phyloP scores from a whole-genome alignment of 2,329 filamentous ascomycete species.

The Xylaria sp. region DNA sequence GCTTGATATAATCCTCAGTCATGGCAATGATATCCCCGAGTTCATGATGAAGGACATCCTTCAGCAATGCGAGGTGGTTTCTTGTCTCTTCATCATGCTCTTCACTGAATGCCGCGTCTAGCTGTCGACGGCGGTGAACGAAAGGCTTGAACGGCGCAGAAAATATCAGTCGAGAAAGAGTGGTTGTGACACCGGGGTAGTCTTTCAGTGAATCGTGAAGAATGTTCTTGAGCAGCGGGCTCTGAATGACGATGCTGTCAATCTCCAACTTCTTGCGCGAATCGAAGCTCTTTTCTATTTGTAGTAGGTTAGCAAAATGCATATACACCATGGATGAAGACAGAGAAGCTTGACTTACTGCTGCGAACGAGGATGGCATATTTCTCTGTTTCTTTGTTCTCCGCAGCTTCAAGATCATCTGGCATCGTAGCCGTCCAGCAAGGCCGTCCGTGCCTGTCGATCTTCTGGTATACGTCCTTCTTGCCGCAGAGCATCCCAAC shows the following conservation, averaged over 20 bases:
- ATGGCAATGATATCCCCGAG: slow-evolving; percentile 52
- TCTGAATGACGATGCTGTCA: slow-evolving; percentile 58
- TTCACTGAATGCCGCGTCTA: slow-evolving; percentile 47
- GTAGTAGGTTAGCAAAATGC: slow-evolving; percentile 1
- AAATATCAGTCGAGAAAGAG: slow-evolving; percentile 62
- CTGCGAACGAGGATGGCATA: slow-evolving; percentile 63
- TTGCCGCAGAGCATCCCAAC: slow-evolving; percentile 31
- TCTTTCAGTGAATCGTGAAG: slow-evolving; percentile 58
- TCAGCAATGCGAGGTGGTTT: slow-evolving; percentile 52
- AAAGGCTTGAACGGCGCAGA: slow-evolving; percentile 62
- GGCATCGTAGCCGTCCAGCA: slow-evolving; percentile 58
- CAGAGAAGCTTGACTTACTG: slow-evolving; percentile 48
- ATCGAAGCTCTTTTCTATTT: slow-evolving; percentile 52
- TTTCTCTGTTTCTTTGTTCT: slow-evolving; percentile 62
- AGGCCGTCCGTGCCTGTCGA: slow-evolving; percentile 52
- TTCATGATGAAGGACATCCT: slow-evolving; percentile 52
- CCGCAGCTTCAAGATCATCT: slow-evolving; percentile 57
- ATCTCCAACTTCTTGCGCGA: slow-evolving; percentile 60
- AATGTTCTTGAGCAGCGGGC: slow-evolving; percentile 60
- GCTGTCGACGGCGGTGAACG: slow-evolving; percentile 63
- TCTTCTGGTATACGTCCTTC: slow-evolving; percentile 31
- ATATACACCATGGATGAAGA: background rate
- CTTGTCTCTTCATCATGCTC: slow-evolving; percentile 51
- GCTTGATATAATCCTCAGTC: slow-evolving; percentile 49
- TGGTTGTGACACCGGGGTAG: slow-evolving; percentile 63